Conservation (phyloP, 2,329 filamentous ascomycete genomes). For the Diplocarpon mali region DNA sequence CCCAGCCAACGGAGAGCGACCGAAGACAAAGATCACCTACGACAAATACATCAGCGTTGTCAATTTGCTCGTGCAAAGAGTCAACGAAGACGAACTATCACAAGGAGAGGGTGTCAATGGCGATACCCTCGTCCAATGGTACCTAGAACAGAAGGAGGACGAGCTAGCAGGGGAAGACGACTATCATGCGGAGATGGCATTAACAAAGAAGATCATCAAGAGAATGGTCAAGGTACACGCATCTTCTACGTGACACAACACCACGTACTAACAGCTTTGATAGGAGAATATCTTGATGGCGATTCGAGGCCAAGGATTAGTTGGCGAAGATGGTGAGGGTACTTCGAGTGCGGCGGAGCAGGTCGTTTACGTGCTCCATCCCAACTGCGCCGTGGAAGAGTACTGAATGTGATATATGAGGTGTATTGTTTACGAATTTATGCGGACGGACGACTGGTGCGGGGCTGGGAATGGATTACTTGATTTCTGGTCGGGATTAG, state of each 20-base stretch:
- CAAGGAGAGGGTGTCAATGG: constrained; percentile 76
- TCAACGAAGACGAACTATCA: constrained; percentile 70
- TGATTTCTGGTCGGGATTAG: background rate
- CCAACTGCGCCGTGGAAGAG: constrained; percentile 75
- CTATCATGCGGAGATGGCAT: constrained; percentile 59
- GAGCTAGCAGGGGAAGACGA: constrained; percentile 75
- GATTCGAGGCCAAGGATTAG: constrained; percentile 51
- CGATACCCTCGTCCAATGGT: constrained; percentile 76
- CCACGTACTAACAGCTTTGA: constrained; percentile 43
- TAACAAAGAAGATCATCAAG: constrained; percentile 80
- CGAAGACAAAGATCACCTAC: constrained; percentile 81
- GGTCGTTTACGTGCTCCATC: constrained; percentile 81
- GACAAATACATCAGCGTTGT: constrained; percentile 91
- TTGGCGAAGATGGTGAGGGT: constrained; percentile 35
- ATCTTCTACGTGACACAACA: background rate
- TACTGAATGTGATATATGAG: constrained; percentile 12
- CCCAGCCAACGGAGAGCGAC: constrained; percentile 13
- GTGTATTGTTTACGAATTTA: background rate
- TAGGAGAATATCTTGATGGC: constrained; percentile 84
- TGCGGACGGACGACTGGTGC: constrained; percentile 6
- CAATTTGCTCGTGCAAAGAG: constrained; percentile 69
- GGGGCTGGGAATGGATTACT: constrained; percentile 11
- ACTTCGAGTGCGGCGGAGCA: constrained; percentile 34
- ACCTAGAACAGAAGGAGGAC: constrained; percentile 80
- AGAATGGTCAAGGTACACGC: constrained; percentile 82